phyloP scores from a whole-genome alignment of 2,329 filamentous ascomycete species.

The Pyrenochaeta sp. region DNA sequence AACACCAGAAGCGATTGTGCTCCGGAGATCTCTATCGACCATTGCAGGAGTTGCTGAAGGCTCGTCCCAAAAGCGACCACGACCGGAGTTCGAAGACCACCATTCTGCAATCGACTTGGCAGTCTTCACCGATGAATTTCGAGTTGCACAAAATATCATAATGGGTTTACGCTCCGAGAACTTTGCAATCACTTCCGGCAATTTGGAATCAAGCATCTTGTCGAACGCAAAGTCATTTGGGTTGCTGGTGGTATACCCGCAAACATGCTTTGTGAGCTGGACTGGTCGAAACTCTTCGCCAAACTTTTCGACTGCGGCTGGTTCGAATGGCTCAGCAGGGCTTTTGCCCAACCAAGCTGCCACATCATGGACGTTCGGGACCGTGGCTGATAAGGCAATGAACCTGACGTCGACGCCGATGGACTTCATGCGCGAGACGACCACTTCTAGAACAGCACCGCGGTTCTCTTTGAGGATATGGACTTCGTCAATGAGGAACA shows the following conservation, averaged over 20 bases:
- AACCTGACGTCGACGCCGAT: constrained; percentile 79
- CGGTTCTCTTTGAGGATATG: constrained; percentile 83
- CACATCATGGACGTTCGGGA: constrained; percentile 83
- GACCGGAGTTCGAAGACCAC: constrained; percentile 63
- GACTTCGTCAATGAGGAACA: constrained; percentile 88
- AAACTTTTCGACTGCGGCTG: constrained; percentile 73
- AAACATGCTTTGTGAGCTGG: constrained; percentile 76
- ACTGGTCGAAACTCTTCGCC: constrained; percentile 83
- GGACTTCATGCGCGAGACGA: constrained; percentile 87
- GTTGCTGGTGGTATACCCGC: constrained; percentile 67
- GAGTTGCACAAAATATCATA: constrained; percentile 83
- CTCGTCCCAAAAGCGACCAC: constrained; percentile 68
- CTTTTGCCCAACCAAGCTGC: constrained; percentile 79
- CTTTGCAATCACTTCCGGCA: constrained; percentile 70
- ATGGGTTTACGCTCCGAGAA: constrained; percentile 77
- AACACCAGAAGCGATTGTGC: constrained; percentile 65
- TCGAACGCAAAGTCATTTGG: constrained; percentile 82
- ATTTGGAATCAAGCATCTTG: constrained; percentile 68
- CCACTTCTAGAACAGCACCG: constrained; percentile 81
- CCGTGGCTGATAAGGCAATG: constrained; percentile 80
- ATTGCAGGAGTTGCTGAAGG: constrained; percentile 62
- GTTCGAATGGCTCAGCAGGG: constrained; percentile 64
- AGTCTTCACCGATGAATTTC: constrained; percentile 73
- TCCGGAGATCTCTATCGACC: constrained; percentile 66
- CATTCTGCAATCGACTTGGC: constrained; percentile 71